phyloP scores from a whole-genome alignment of 2,329 filamentous ascomycete genomes.

The Fusarium chlamydosporum region DNA sequence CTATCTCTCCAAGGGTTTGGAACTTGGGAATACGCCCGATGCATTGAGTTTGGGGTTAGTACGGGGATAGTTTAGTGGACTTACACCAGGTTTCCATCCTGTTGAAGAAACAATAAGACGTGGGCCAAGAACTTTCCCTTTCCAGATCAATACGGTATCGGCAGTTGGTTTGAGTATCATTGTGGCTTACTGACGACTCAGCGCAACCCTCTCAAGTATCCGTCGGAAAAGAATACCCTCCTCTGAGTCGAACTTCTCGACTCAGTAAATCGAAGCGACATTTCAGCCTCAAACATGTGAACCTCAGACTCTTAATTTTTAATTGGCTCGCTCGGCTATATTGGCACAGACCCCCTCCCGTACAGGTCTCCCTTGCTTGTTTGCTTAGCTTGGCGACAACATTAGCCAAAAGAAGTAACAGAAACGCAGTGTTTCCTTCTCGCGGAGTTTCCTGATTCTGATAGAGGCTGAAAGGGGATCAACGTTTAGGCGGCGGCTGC shows the following conservation, averaged over 20 bases:
- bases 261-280: neutral
- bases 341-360: slow-evolving; percentile 7
- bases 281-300: neutral
- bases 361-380: neutral
- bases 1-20: too few species aligned
- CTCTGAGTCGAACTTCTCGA: neutral
- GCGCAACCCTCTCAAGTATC: neutral
- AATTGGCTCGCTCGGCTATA: slow-evolving; percentile 42
- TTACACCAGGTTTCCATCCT: neutral
- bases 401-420: slow-evolving; percentile 2
- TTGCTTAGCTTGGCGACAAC: neutral
- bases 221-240: neutral
- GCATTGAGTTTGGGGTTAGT: slow-evolving; percentile 6
- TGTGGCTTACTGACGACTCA: neutral
- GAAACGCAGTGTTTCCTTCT: neutral
- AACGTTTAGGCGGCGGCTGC: neutral
- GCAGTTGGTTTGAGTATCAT: neutral
- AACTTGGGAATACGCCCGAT: neutral
- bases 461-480: neutral
- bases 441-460: slow-evolving; percentile 3
- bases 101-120: neutral
- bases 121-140: neutral
- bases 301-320: neutral
- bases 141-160: neutral
- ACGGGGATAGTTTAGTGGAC: neutral